Percentiles rank a stretch among this genome's conserved stretches.
These are phyloP conservation scores for Pyrenophora seminiperda DNA, from an alignment of 2,329 filamentous ascomycete species.

Conservation along the genomic window DNA sequence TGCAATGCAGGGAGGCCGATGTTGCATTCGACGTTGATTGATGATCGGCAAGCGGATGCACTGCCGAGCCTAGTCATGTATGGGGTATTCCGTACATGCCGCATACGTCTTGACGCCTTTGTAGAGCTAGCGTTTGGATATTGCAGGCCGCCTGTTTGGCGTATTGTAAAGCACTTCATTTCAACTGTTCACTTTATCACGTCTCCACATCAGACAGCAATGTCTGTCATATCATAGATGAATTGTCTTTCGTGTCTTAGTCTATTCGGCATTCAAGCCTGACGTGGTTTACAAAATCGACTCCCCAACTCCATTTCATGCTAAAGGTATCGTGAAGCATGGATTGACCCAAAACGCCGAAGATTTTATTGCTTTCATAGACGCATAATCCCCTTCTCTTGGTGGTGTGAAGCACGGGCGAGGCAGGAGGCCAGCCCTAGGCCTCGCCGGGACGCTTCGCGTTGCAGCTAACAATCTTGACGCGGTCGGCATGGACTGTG, in stretches of 20 bases:
- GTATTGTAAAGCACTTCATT: not conserved
- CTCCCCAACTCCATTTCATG: slow-evolving; percentile 26
- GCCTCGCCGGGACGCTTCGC: slow-evolving; percentile 75
- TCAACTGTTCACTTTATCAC: not conserved
- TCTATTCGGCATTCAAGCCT: slow-evolving; percentile 2
- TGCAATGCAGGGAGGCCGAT: slow-evolving; percentile 2
- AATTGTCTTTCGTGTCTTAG: slow-evolving; percentile 2
- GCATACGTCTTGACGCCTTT: slow-evolving; percentile 1
- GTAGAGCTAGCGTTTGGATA: not conserved
- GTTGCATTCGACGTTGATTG: slow-evolving; percentile 6
- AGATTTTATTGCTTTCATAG: not conserved
- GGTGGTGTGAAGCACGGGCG: slow-evolving; percentile 9
- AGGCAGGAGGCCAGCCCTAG: slow-evolving; percentile 34
- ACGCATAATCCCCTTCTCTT: not conserved
- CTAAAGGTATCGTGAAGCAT: slow-evolving; percentile 25
- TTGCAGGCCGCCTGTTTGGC: too few relatives aligned
- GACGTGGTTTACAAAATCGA: not conserved
- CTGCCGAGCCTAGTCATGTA: slow-evolving; percentile 26
- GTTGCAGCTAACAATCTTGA: slow-evolving; percentile 98
- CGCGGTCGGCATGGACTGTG: slow-evolving; percentile 80
- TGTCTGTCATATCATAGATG: not conserved
- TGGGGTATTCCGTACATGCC: slow-evolving; percentile 11
- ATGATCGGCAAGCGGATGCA: slow-evolving; percentile 22
- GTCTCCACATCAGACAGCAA: not conserved
- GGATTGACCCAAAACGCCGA: slow-evolving; percentile 25